phyloP scores from a whole-genome alignment of 1,139 yeast genomes.

The Geotrichum fermentans region DNA sequence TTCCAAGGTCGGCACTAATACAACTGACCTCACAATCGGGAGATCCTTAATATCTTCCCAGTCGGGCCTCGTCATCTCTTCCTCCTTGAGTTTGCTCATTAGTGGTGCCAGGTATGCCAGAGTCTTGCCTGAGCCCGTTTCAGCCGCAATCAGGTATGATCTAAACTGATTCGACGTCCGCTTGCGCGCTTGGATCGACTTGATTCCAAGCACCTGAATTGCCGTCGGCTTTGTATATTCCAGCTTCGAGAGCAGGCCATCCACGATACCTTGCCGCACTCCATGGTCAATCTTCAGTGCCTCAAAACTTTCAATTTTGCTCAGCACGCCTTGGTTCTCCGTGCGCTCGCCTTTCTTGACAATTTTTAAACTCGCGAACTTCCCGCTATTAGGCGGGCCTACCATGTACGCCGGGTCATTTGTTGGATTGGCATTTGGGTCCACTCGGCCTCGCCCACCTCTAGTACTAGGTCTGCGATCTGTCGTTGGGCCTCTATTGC shows the following conservation, averaged over 20 bases:
- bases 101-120: slow-evolving; percentile 82
- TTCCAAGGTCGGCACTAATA: slow-evolving; percentile 85
- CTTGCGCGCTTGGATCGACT: slow-evolving; percentile 41
- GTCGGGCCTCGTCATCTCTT: slow-evolving; percentile 27
- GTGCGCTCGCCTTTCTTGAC: slow-evolving; percentile 35
- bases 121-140: slow-evolving; percentile 95
- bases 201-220: slow-evolving; percentile 56
- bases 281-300: slow-evolving; percentile 62
- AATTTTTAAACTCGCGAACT: slow-evolving; percentile 36
- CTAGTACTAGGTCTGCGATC: background rate
- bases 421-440: slow-evolving; percentile 8
- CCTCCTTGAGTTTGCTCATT: slow-evolving; percentile 58
- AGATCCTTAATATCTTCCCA: slow-evolving; percentile 31
- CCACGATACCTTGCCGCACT: slow-evolving; percentile 57
- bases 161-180: slow-evolving; percentile 41
- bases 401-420: slow-evolving; percentile 17
- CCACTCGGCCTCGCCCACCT: background rate
- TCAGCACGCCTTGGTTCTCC: slow-evolving; percentile 39
- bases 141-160: slow-evolving; percentile 82
- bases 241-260: slow-evolving; percentile 44
- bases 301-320: slow-evolving; percentile 55
- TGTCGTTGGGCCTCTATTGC: background rate
- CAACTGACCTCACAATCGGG: slow-evolving; percentile 59
- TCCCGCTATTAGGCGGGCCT: slow-evolving; percentile 32
- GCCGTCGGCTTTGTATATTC: slow-evolving; percentile 49